phyloP scores from a whole-genome alignment of 2,329 filamentous ascomycete genomes.

The Ophiobolus disseminans region DNA sequence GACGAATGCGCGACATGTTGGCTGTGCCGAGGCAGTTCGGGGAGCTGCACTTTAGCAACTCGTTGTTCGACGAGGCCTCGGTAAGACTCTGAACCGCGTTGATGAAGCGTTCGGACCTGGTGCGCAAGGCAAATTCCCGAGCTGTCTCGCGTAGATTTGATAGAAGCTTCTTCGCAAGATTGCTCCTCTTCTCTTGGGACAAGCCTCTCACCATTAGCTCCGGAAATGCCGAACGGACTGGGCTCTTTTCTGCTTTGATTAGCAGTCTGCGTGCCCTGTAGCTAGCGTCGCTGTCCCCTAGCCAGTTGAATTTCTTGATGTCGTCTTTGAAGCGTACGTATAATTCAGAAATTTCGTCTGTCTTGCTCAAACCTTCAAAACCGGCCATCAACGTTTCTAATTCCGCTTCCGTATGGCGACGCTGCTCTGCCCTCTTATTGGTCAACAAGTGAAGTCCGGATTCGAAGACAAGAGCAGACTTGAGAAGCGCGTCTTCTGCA shows the following conservation, averaged over 20 bases:
- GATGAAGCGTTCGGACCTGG: conserved; percentile 34
- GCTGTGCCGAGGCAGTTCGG: conserved; percentile 16
- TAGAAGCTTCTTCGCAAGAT: conserved; percentile 22
- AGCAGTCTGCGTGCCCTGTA: conserved; percentile 14
- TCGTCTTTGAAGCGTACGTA: conserved; percentile 28
- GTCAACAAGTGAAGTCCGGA: conserved; percentile 24
- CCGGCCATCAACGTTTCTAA: conserved; percentile 20
- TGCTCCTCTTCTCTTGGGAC: conserved; percentile 5
- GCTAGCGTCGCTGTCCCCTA: conserved; percentile 31
- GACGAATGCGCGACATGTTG: conserved; percentile 15
- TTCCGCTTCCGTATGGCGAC: conserved; percentile 14
- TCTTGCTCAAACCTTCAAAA: conserved; percentile 24
- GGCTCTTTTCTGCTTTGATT: conserved; percentile 8
- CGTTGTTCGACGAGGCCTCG: conserved; percentile 3
- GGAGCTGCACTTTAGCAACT: conserved; percentile 21
- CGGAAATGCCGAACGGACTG: conserved; percentile 5
- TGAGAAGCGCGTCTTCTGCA: conserved; percentile 63
- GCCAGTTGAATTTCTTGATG: conserved; percentile 18
- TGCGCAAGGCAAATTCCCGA: conserved; percentile 25
- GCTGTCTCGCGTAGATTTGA: conserved; percentile 27
- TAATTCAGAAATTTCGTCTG: conserved; percentile 14
- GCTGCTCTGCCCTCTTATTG: conserved; percentile 23
- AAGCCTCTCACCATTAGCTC: conserved; percentile 9
- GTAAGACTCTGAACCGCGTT: conserved; percentile 18
- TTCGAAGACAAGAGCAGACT: conserved; percentile 42